Base-by-base conservation (phyloP, 2,329 filamentous ascomycete genomes). In the Blumeria hordei region DNA sequence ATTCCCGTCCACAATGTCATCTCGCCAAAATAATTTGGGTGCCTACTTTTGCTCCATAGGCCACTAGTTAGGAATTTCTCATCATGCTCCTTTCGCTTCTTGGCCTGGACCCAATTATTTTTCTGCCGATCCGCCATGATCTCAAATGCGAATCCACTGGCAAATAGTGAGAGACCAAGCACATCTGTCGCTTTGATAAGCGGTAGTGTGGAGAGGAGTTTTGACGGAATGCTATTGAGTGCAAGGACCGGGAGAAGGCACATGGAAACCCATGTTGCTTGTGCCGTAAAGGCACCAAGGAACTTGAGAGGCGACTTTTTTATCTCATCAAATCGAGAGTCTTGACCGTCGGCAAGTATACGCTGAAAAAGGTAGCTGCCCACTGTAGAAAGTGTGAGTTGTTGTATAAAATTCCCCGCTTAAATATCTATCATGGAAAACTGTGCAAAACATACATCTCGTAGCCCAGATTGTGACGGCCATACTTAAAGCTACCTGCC, bases 21-120 rank as follows among this genome's bases (percentile, higher is more conserved):
- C 65, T 85, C 81, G n/a, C 81, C 81, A 64, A 85, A 82, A 68
- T 85, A 85, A 62, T 85, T 82, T 0, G 81, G 81, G 65, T 82
- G 78, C 57, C 78, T 68, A 51, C 71, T 75, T 62, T 74, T 72
- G 6, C 70, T 69, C 75, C 80, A 85, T 37, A 85, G 62, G 0
- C 81, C 81, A 0, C 69, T 65, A 0, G 78, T 81, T 58, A 85
- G 63, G 61, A 84, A 85, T 49, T 77, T 73, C 65, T 85, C 80
- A 28, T 75, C 74, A 58, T 85, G 81, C 61, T 75, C 70, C 71
- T 84, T 84, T 50, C 71, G 69, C 61, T 74, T 74, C 69, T 78
- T 81, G 56, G 75, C 77, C 55, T 69, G 65, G 57, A 74, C 62
- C 81, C 81, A 85, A 21, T 67, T 65, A 55, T 69, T 71, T 69